These are phyloP conservation scores for Fusarium sublunatum DNA, from an alignment of 2,329 filamentous ascomycete species.

Conservation along the genomic window DNA sequence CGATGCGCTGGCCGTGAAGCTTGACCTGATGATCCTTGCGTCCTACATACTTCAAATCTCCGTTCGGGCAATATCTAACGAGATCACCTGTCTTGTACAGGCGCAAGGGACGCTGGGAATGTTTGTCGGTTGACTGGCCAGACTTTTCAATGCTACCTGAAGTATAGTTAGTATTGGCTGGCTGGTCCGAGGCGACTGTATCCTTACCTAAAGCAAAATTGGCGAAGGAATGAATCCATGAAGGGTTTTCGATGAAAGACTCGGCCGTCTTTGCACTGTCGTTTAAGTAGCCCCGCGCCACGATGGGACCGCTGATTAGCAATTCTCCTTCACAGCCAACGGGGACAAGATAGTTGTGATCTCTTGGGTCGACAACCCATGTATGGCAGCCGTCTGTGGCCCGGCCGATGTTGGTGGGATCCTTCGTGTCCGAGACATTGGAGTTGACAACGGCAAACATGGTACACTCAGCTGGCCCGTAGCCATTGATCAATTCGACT, in stretches of 20 bases:
- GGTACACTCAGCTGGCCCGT: slow-evolving; percentile 40
- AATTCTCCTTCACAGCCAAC: slow-evolving; percentile 37
- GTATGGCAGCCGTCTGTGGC: slow-evolving; percentile 7
- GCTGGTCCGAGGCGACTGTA: too few relatives aligned
- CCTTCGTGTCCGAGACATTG: background rate
- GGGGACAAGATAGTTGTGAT: slow-evolving; percentile 32
- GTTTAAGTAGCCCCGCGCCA: slow-evolving; percentile 21
- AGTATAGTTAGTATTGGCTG: too few relatives aligned
- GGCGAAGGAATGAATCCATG: slow-evolving; percentile 5
- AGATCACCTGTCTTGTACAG: slow-evolving; percentile 62
- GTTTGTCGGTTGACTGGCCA: background rate
- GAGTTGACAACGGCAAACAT: slow-evolving; percentile 27
- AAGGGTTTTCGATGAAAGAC: slow-evolving; percentile 9
- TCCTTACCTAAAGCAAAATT: too few relatives aligned
- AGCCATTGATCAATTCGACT: slow-evolving; percentile 39
- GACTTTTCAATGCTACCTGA: too few relatives aligned
- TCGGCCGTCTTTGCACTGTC: background rate
- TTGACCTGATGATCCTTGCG: slow-evolving; percentile 56
- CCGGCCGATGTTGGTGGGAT: slow-evolving; percentile 23
- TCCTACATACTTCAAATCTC: slow-evolving; percentile 58
- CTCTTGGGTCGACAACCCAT: slow-evolving; percentile 36
- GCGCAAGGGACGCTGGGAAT: background rate
- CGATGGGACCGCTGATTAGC: slow-evolving; percentile 34
- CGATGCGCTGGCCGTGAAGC: slow-evolving; percentile 62
- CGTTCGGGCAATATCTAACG: slow-evolving; percentile 55